A percentile compares a stretch with the other conserved stretches of the same genome.
Conservation (phyloP, 148 eudicot species). For the Fallopia convolvulus region DNA sequence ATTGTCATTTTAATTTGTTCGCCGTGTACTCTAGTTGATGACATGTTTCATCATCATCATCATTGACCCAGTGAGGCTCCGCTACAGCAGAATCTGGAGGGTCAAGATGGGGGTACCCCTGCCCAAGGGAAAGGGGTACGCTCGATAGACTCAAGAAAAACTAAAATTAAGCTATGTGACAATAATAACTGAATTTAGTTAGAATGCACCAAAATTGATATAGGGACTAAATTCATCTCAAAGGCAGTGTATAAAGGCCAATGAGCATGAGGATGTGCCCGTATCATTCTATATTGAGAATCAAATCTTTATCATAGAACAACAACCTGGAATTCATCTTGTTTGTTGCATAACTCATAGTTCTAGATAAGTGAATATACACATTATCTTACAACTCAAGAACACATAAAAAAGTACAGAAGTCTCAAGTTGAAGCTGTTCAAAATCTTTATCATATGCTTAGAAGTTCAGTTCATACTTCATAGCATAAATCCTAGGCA, state of each 20-base stretch:
- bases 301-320: not conserved
- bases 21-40: not conserved
- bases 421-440: not conserved
- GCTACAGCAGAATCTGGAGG: too few species aligned
- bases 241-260: too few species aligned
- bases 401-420: not conserved
- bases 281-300: too few species aligned
- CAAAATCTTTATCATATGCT: not conserved
- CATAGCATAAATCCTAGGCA: not conserved
- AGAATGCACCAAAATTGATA: too few species aligned
- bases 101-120: too few species aligned
- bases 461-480: not conserved
- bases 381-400: not conserved
- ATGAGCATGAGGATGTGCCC: too few species aligned
- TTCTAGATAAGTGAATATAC: not conserved
- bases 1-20: not conserved
- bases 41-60: not conserved
- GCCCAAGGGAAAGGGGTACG: too few species aligned
- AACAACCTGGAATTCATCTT: not conserved
- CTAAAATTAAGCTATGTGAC: too few species aligned
- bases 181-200: too few species aligned
- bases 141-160: too few species aligned
- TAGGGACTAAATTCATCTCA: too few species aligned
- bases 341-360: not conserved
- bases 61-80: too few species aligned